Conservation (phyloP, 805 yeast genomes). For the Wickerhamiella occidentalis region DNA sequence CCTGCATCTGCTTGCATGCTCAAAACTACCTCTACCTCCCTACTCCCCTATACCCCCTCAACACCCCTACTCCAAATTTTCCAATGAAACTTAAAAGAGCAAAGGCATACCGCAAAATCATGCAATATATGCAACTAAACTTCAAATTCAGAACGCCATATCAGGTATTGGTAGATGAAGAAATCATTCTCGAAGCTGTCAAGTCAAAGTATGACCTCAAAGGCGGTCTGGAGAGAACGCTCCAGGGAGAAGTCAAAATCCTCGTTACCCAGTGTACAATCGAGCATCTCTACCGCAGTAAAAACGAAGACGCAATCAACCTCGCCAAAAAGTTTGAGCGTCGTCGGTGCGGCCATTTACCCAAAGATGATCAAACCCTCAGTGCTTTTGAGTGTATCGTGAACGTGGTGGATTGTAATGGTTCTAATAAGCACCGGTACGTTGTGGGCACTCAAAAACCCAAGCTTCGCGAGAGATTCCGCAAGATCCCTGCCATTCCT, state of each 20-base stretch:
- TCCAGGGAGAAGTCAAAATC: slow-evolving; percentile 76
- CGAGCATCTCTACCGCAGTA: slow-evolving; percentile 63
- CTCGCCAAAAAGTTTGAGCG: slow-evolving; percentile 77
- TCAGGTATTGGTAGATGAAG: slow-evolving; percentile 79
- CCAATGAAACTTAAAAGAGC: slow-evolving; percentile 96
- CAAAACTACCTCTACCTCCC: neutral
- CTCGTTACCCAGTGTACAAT: slow-evolving; percentile 94
- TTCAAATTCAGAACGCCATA: slow-evolving; percentile 91
- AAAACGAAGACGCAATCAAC: slow-evolving; percentile 64
- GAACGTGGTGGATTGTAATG: slow-evolving; percentile 31
- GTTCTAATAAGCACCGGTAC: slow-evolving; percentile 76
- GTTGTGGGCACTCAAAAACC: slow-evolving; percentile 76
- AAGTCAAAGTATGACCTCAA: slow-evolving; percentile 61
- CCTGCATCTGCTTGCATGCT: too few relatives aligned
- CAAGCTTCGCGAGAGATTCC: slow-evolving; percentile 50
- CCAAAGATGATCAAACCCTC: slow-evolving; percentile 24
- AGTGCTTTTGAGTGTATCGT: slow-evolving; percentile 66
- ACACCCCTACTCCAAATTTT: neutral
- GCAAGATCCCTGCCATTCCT: slow-evolving; percentile 83
- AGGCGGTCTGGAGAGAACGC: slow-evolving; percentile 67
- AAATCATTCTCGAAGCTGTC: slow-evolving; percentile 52
- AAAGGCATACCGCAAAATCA: slow-evolving; percentile 83
- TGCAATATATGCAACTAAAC: slow-evolving; percentile 70
- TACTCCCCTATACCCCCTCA: neutral
- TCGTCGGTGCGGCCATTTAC: slow-evolving; percentile 74